Base-by-base conservation (phyloP, 2,329 filamentous ascomycete species). In the Talaromyces funiculosus region DNA sequence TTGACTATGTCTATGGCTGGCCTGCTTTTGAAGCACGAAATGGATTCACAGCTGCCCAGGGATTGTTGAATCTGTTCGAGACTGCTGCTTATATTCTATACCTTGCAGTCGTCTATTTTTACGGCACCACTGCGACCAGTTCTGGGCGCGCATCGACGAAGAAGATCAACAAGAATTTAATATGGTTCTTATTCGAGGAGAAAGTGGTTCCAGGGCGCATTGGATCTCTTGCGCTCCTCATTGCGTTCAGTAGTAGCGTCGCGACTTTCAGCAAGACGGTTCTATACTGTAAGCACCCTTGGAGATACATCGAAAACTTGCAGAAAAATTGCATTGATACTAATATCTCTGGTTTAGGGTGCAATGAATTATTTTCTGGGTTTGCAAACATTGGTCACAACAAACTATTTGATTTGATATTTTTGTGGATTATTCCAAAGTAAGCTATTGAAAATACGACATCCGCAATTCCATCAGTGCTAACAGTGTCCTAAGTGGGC, bases 1-100 rank as follows among this genome's bases (percentile, higher is more conserved):
- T 96, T 65, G 92, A 96, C 75, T 81, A 92, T 73, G 81, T 93
- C 33, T 96, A 96, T 77, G 90, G 91, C 42, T 87, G 83, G 79
- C 86, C 87, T 67, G 87, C 88, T 3, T 90, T 83, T 72, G 77
- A 89, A 63, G 80, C 80, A 16, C 73, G 80, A 22, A 86, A 86
- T 70, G 90, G 91, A 37, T 96, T 95, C 75, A 90, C 89, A 0
- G 84, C 82, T 43, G 90, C 90, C 38, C 91, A 96, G 80, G 83
- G 82, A 29, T 67, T 79, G 6, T 71, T 92, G 65, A 94, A 93
- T 69, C 73, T 84, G 6, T 66, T 90, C 58, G 90, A 94, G 80
- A 86, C 84, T 3, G 60, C 77, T 35, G 80, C 86, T 68, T 93
- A 92, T 71, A 73, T 77, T 59, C 78, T 77, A 74, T 93, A 86